A percentile compares a stretch with the other conserved stretches of the same genome.
phyloP scores from a whole-genome alignment of 1,139 yeast genomes.

The Hanseniaspora gamundiae region DNA sequence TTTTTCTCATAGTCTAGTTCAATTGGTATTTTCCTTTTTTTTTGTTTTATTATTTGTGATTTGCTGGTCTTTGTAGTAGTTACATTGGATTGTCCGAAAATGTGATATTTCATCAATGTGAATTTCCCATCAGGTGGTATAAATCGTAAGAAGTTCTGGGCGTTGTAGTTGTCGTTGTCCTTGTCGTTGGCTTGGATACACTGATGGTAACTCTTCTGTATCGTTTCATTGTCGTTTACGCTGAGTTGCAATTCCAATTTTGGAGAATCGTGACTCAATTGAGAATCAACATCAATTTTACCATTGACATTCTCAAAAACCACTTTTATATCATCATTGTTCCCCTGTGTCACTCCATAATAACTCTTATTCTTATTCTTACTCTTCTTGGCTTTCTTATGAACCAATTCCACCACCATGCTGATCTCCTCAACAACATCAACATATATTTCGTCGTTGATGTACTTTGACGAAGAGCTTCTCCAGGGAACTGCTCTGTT shows the following conservation, averaged over 20 bases:
- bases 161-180: constrained; percentile 23
- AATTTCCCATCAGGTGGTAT: constrained; percentile 85
- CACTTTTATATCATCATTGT: constrained; percentile 6
- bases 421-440: constrained; percentile 57
- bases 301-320: constrained; percentile 51
- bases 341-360: constrained; percentile 1
- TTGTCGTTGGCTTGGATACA: constrained; percentile 34
- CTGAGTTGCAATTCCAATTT: constrained; percentile 45
- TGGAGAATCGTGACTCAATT: constrained; percentile 60
- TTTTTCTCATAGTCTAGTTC: constrained; percentile 47
- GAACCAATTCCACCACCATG: constrained; percentile 18
- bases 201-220: constrained; percentile 20
- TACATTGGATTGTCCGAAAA: constrained; percentile 16
- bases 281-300: constrained; percentile 46
- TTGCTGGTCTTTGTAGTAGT: background rate
- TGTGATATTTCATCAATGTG: constrained; percentile 49
- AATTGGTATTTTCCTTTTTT: constrained; percentile 14
- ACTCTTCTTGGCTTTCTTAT: constrained; percentile 4
- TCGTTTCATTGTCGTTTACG: constrained; percentile 23
- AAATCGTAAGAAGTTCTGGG: constrained; percentile 35
- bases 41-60: constrained; percentile 14
- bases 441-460: constrained; percentile 71
- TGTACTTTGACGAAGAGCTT: constrained; percentile 46
- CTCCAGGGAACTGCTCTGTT: constrained; percentile 57
- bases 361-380: constrained; percentile 3